phyloP scores from a whole-genome alignment of 2,329 filamentous ascomycete genomes.

The Sclerotinia borealis region DNA sequence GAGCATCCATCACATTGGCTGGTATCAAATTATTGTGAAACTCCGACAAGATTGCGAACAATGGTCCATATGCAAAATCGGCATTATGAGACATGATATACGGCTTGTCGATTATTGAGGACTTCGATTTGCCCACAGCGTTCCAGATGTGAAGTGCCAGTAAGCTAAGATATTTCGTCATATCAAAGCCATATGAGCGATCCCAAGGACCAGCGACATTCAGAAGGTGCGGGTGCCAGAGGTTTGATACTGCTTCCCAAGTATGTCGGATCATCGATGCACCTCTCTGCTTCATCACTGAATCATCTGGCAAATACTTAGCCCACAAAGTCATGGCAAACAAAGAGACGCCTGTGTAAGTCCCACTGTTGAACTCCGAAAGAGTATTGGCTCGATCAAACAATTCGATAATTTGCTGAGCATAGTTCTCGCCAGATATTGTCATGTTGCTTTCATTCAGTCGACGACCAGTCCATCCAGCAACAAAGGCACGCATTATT shows the following conservation, averaged over 20 bases:
- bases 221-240: conserved; percentile 53
- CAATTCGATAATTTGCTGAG: conserved; percentile 48
- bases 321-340: conserved; percentile 53
- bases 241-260: conserved; percentile 45
- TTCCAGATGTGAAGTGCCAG: conserved; percentile 55
- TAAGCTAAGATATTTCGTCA: conserved; percentile 55
- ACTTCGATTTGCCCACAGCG: conserved; percentile 41
- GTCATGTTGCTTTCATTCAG: conserved; percentile 55
- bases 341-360: conserved; percentile 57
- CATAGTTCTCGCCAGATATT: conserved; percentile 48
- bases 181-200: conserved; percentile 56
- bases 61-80: conserved; percentile 52
- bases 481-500: conserved; percentile 57
- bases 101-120: conserved; percentile 23
- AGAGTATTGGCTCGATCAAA: conserved; percentile 51
- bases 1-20: conserved; percentile 32
- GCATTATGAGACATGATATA: conserved; percentile 47
- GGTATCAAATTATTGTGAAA: conserved; percentile 45
- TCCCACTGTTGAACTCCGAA: conserved; percentile 50
- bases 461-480: conserved; percentile 51
- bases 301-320: conserved; percentile 50
- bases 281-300: conserved; percentile 30
- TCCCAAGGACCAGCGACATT: conserved; percentile 62
- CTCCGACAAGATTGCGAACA: conserved; percentile 48
- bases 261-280: conserved; percentile 46